Evolutionary conservation across 441 rosid genomes (phyloP), one percentile per base, ranked within the genome.

Genomic region (Erodium moschatum): DNA sequence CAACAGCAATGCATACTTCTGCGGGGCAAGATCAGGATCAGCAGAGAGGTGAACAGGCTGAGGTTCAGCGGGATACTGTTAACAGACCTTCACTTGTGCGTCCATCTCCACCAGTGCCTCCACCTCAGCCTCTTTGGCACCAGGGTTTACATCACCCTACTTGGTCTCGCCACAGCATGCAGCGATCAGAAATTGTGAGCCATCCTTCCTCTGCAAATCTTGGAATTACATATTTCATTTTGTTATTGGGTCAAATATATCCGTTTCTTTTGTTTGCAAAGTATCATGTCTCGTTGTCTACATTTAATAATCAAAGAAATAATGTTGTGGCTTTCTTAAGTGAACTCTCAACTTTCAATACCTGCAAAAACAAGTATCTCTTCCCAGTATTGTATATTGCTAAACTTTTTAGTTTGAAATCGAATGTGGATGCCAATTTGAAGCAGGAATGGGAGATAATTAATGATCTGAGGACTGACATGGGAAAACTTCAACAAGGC

Each of bases 61-160:
- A 82, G 73, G 79, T 77, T 76, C 90, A 76, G 52, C 79, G 60
- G 44, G 79, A 76, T 81, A 79, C 76, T 60, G 64, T 77, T 58
- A 82, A 77, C 78, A 79, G 92, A 76, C 86, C 98, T 70, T 78
- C 90, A 65, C 50, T 82, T 74, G 88, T 80, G 70, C 83, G 80
- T 61, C 88, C 96, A 54, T 73, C 91, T 62, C 95, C 98, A 61
- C 91, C 97, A 0, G 86, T 77, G 64, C 97, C 98, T 40, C 94
- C 98, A 72, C 90, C 97, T 21, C 98, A 86, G 79, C 98, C 98
- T 9, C 76, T 87, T 27, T 94, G 98, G 98, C 94, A 91, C 79
- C 98, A 86, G 70, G 89, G 84, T 76, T 79, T 91, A 71, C 92
- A 88, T 77, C 97, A 86, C 63, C 69, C 88, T 72, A 78, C 84